Base-by-base conservation (phyloP, 2,329 filamentous ascomycete genomes). In the Ascochyta clinopodiicola region DNA sequence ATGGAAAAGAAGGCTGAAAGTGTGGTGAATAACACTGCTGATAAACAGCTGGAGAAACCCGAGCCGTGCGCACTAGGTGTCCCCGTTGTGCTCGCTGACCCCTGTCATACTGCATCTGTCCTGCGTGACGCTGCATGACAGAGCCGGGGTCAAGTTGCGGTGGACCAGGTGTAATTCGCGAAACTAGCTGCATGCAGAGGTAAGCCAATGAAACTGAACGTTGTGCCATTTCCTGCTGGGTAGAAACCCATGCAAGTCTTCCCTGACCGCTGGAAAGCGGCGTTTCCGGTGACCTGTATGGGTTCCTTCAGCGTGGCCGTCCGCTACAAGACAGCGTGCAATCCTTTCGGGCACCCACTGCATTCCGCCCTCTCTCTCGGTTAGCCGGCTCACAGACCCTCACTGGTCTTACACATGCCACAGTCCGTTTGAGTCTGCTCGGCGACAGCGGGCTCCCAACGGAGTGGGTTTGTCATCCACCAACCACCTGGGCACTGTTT, bases 81-180 rank as follows among this genome's bases (percentile, higher is more conserved):
- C 38, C 46, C 47, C 53, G 60, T 58, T 57, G 53, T 51, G 58
- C 42, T 51, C 57, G 57, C 59, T 56, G 56, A 49, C 54, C 59
- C 61, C 60, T 66, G 64, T 62, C 62, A 60, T 58, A 57, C 60
- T 53, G 56, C 56, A 54, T 35, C 44, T 63, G 54, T 57, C 54
- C 54, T 61, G 57, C 53, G 61, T 61, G 51, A 61, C 57, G 62
- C 57, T 53, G 62, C 62, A 60, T 55, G 42, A 48, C 51, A 44
- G 49, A 53, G 54, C 52, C 39, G 59, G 64, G 64, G 56, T 59
- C 54, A 60, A 65, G 58, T 61, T 51, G 57, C 60, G 54, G 63
- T 63, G 60, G 57, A 51, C 60, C 61, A 59, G 59, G 60, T 50
- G 58, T 44, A 56, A 22, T 43, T 51, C 47, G 45, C 47, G 51